Conservation (phyloP, 257 asterid genomes). For the Verbena officinalis region DNA sequence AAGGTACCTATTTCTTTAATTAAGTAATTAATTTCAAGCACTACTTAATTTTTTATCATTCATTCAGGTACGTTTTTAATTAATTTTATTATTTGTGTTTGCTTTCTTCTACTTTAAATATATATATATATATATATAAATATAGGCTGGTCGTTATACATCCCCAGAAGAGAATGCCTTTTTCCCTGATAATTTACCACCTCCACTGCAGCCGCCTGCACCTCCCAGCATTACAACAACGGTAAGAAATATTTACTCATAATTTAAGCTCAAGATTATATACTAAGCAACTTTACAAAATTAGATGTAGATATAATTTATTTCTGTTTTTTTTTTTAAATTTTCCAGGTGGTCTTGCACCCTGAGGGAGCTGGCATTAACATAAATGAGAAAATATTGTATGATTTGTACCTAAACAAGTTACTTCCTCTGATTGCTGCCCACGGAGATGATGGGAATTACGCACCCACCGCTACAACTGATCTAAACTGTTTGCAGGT, state of each 20-base stretch:
- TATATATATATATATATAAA: background rate
- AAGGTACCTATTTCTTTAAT: constrained; percentile 45
- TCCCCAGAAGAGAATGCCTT: constrained; percentile 79
- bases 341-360: constrained; percentile 65
- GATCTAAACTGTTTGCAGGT: constrained; percentile 90
- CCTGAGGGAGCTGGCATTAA: constrained; percentile 64
- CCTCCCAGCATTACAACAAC: constrained; percentile 26
- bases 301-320: background rate
- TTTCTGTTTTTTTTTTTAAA: background rate
- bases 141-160: constrained; percentile 72
- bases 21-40: too few species aligned
- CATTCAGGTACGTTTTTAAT: too few species aligned
- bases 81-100: too few species aligned
- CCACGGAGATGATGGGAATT: constrained; percentile 52
- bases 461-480: constrained; percentile 53
- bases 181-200: constrained; percentile 57
- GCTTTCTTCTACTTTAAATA: too few species aligned
- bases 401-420: constrained; percentile 46
- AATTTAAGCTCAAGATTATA: background rate
- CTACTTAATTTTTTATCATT: too few species aligned
- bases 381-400: constrained; percentile 61
- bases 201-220: constrained; percentile 52
- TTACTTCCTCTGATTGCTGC: constrained; percentile 63
- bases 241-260: constrained; percentile 34
- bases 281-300: too few species aligned